A percentile compares a stretch with the other conserved stretches of the same genome.
phyloP scores from a whole-genome alignment of 202 grass and related monocot genomes.

The Eragrostis tef region DNA sequence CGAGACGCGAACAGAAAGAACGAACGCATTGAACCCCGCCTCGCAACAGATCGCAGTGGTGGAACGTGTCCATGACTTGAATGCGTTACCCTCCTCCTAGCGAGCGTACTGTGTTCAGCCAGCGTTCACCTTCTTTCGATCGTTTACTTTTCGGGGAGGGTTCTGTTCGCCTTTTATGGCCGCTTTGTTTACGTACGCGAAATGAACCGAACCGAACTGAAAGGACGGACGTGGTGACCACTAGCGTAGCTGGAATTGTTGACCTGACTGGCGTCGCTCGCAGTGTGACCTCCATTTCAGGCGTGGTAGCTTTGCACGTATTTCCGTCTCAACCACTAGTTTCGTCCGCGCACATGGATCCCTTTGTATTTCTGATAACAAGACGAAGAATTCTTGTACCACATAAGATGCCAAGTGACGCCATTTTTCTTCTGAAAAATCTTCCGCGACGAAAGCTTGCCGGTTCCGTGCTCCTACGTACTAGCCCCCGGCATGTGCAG shows the following conservation, averaged over 20 bases:
- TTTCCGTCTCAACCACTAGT: not conserved
- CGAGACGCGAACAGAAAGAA: not conserved
- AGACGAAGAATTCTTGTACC: not conserved
- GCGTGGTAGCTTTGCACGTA: not conserved
- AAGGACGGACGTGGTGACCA: not conserved
- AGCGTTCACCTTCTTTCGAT: not conserved
- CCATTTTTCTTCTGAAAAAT: not conserved
- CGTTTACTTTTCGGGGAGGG: not conserved
- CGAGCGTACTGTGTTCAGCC: too few species aligned
- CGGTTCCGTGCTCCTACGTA: not conserved
- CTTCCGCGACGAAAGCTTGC: not conserved
- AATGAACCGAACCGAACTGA: not conserved
- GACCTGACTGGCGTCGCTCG: not conserved
- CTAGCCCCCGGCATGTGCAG: not conserved
- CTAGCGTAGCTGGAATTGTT: not conserved
- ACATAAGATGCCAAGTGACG: not conserved
- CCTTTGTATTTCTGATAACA: not conserved
- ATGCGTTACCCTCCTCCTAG: too few species aligned
- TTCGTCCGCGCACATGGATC: not conserved
- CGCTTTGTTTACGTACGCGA: not conserved
- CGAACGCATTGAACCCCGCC: not conserved
- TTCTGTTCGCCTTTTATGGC: not conserved
- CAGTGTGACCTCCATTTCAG: too few species aligned
- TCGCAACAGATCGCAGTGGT: not conserved
- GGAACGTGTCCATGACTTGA: not conserved